Percentiles rank a stretch among this genome's conserved stretches.
phyloP scores from a whole-genome alignment of 1,139 yeast species.

The Saccharomycopsis hybrid region DNA sequence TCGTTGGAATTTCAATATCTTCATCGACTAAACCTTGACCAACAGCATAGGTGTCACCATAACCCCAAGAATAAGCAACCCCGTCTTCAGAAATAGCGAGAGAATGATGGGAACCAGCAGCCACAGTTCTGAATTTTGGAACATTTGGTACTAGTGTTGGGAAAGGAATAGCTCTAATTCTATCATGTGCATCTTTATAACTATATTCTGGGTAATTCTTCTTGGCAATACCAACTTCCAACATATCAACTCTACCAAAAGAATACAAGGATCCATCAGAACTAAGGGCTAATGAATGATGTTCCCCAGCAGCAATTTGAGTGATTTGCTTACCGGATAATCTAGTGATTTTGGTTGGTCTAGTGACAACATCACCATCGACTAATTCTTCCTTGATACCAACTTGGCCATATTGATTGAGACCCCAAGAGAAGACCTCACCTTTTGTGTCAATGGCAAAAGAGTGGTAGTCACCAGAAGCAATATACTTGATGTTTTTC shows the following conservation, averaged over 20 bases:
- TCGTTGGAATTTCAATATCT: slow-evolving; percentile 79
- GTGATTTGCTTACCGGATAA: slow-evolving; percentile 52
- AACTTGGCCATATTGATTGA: slow-evolving; percentile 95
- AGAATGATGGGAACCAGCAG: slow-evolving; percentile 90
- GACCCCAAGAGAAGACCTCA: slow-evolving; percentile 82
- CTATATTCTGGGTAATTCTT: slow-evolving; percentile 60
- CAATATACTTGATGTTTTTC: slow-evolving; percentile 68
- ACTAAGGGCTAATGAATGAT: slow-evolving; percentile 77
- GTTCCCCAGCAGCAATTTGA: slow-evolving; percentile 87
- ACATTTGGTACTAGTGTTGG: slow-evolving; percentile 63
- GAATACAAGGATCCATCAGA: slow-evolving; percentile 65
- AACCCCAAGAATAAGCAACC: slow-evolving; percentile 91
- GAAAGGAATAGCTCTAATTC: slow-evolving; percentile 78
- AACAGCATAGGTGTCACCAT: slow-evolving; percentile 91
- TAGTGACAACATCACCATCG: slow-evolving; percentile 75
- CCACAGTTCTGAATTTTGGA: slow-evolving; percentile 56
- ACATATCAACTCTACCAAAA: slow-evolving; percentile 93
- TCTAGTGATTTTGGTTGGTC: slow-evolving; percentile 64
- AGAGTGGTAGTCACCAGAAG: slow-evolving; percentile 94
- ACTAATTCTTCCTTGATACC: slow-evolving; percentile 65
- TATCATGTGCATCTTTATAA: slow-evolving; percentile 72
- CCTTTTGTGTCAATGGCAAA: slow-evolving; percentile 80
- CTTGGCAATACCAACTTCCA: slow-evolving; percentile 75
- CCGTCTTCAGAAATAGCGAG: slow-evolving; percentile 84
- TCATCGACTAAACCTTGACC: slow-evolving; percentile 93